A percentile compares a stretch with the other conserved stretches of the same genome.
Evolutionary conservation across 768 basidiomycete species (phyloP).

Genomic region (Phaffia australis): DNA sequence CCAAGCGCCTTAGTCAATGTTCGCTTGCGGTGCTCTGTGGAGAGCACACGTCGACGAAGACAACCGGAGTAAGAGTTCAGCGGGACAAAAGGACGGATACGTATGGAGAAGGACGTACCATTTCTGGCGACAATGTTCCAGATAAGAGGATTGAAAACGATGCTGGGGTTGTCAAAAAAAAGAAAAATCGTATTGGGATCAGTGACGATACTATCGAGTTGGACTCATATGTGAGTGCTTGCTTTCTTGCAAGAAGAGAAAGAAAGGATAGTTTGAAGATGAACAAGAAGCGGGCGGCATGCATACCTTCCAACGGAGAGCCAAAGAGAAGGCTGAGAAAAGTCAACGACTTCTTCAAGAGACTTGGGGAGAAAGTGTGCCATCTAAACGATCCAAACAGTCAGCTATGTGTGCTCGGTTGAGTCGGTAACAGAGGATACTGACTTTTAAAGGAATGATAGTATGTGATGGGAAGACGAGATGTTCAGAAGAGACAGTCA

Average conservation of each 20-base stretch:
- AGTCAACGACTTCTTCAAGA: constrained; percentile 44
- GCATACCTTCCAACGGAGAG: constrained; percentile 45
- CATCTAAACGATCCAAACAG: background rate
- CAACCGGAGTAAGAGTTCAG: background rate
- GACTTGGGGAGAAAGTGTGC: background rate
- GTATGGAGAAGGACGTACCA: constrained; percentile 48
- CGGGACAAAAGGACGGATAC: background rate
- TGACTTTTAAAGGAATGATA: background rate
- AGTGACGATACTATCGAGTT: background rate
- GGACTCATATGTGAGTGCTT: background rate
- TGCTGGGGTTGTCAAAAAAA: constrained; percentile 38
- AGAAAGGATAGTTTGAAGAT: background rate
- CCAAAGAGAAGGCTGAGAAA: constrained; percentile 54
- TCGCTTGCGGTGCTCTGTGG: constrained; percentile 65
- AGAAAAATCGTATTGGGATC: background rate
- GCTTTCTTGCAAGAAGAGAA: background rate
- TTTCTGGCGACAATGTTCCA: constrained; percentile 95
- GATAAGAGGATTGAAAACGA: constrained; percentile 81
- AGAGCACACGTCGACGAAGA: background rate
- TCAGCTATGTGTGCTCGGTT: background rate
- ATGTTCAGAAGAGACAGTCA: background rate
- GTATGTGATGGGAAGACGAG: background rate
- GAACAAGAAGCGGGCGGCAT: background rate
- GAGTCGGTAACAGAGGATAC: too few relatives aligned
- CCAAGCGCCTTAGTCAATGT: constrained; percentile 74